Evolutionary conservation across 2,329 filamentous ascomycete genomes (phyloP), one percentile per base, ranked within the genome.

Genomic region (Coleophoma eucalyptorum): DNA sequence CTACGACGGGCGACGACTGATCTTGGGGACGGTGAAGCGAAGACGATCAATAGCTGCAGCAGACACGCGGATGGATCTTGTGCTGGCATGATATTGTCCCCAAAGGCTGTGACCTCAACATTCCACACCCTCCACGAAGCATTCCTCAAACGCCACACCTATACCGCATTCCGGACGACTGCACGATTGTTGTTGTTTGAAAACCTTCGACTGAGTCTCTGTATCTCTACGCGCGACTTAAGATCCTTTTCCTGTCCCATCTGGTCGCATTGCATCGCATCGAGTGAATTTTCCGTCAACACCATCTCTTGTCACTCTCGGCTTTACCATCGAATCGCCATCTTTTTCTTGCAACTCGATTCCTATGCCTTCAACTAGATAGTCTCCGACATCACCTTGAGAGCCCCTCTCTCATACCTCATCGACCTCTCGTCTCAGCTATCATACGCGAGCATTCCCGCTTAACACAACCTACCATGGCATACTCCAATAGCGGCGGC

Each of bases 401-500:
- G 20, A 50, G 46, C 15, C 19, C 16, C 46, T 40, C 42, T 40
- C 42, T 32, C 42, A 43, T 19, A 43, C 37, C 20, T 21, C 19
- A 44, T 45, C 20, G 19, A 51, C 45, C 50, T 50, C 46, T 49
- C 38, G n/a, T n/a, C 43, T 49, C 20, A 43, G 41, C 26, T 54
- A 54, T 56, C 49, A 50, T 48, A 58, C 46, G 55, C 55, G 54
- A 55, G 44, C 51, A 37, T 52, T 51, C 50, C 52, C 51, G 46
- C 57, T 59, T 63, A 59, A 57, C 58, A 60, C 47, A 26, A 43
- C 50, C 56, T 52, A 73, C 59, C 65, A 82, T 84, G 80, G 77
- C 80, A 58, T 83, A 80, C 68, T 77, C 77, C 46, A 80, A 77
- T 64, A 71, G 72, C 61, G 74, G 77, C 51, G 87, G 89, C 66